Evolutionary conservation across 2,329 filamentous ascomycete species (phyloP).

Genomic region (Macrophomina pseudophaseolina): DNA sequence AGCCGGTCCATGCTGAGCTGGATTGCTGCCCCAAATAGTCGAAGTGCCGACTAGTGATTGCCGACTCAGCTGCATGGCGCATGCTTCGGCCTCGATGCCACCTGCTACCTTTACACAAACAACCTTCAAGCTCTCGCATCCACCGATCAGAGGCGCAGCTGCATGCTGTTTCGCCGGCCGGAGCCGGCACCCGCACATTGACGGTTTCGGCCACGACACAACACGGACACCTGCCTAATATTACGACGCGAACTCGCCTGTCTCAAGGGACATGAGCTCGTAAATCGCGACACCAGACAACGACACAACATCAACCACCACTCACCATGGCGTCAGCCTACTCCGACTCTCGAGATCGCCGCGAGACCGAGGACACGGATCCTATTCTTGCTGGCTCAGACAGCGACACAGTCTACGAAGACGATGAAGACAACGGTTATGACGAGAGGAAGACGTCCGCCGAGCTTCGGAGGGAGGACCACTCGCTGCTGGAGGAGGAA

Average conservation of each 20-base stretch:
- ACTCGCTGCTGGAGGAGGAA: conserved; percentile 51
- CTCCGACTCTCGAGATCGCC: conserved; percentile 86
- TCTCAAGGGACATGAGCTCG: conserved; percentile 15
- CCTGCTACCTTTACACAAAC: background rate
- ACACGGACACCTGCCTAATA: conserved; percentile 18
- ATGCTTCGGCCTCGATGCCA: background rate
- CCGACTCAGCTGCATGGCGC: background rate
- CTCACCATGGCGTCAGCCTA: conserved; percentile 61
- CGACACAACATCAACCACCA: background rate
- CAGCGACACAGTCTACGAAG: conserved; percentile 34
- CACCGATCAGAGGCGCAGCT: background rate
- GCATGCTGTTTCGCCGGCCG: background rate
- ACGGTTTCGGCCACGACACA: conserved; percentile 15
- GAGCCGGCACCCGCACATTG: background rate
- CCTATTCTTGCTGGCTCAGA: conserved; percentile 39
- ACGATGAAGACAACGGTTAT: conserved; percentile 34
- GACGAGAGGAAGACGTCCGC: conserved; percentile 40
- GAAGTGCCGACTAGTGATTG: no score
- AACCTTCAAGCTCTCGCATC: background rate
- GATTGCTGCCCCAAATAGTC: no score
- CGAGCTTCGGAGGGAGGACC: conserved; percentile 43
- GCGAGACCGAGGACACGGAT: conserved; percentile 54
- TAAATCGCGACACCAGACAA: background rate
- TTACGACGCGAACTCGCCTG: conserved; percentile 7
- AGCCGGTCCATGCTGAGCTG: no score